Conservation (phyloP, 225 moss, liverwort and hornwort species). For the Pseudisothecium myosuroides region DNA sequence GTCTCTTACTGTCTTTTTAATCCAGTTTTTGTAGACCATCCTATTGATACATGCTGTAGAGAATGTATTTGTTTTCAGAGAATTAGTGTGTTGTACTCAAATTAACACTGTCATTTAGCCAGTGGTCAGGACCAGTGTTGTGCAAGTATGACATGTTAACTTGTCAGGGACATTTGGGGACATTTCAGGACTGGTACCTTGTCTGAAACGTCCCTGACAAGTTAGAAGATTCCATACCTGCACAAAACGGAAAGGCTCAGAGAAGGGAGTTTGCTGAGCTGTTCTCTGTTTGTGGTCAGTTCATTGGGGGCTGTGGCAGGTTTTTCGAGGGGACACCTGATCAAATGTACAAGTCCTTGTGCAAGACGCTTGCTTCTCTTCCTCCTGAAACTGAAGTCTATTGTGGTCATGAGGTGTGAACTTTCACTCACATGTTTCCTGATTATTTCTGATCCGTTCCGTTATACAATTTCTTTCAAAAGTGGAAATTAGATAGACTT, state of each 20-base stretch:
- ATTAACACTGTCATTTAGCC: not conserved
- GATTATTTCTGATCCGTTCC: not conserved
- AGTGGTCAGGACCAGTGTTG: not conserved
- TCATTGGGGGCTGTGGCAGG: constrained; percentile 41
- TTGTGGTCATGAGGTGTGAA: constrained; percentile 13
- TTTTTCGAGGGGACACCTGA: constrained; percentile 48
- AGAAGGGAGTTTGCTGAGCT: not conserved
- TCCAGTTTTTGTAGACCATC: not conserved
- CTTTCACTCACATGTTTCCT: not conserved
- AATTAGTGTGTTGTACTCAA: not conserved
- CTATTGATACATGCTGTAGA: not conserved
- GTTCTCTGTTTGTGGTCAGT: constrained; percentile 11
- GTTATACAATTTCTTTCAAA: not conserved
- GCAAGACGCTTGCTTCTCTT: constrained; percentile 29
- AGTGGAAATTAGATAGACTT: not conserved
- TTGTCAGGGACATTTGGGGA: not conserved
- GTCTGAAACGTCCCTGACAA: not conserved
- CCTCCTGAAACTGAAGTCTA: constrained; percentile 32
- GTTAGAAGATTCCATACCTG: not conserved
- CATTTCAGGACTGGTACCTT: not conserved
- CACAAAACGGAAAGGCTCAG: not conserved
- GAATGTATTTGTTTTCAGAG: not conserved
- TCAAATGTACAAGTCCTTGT: constrained; percentile 40
- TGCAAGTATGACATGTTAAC: not conserved
- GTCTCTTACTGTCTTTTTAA: not conserved